Conservation (phyloP, 2,329 filamentous ascomycete species). For the Coniella lustricola region DNA sequence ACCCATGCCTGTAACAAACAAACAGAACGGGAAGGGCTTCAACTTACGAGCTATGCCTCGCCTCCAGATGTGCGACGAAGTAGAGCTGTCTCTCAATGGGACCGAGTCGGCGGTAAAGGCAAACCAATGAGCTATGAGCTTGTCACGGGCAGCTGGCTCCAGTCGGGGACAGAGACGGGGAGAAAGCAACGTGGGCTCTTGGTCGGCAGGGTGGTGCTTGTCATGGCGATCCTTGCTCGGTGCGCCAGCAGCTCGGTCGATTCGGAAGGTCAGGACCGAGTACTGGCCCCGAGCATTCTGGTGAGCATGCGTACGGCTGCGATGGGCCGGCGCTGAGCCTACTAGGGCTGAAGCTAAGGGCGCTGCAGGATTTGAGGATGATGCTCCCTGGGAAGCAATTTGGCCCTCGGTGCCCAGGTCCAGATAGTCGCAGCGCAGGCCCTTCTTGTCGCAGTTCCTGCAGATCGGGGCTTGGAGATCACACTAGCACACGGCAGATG, state of each 20-base stretch:
- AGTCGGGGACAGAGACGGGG: background rate
- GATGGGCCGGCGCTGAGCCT: background rate
- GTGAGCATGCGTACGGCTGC: background rate
- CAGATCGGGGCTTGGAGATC: constrained; percentile 3
- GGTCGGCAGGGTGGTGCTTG: background rate
- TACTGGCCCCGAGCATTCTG: background rate
- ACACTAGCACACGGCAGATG: background rate
- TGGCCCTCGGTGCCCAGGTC: background rate
- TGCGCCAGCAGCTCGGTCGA: background rate
- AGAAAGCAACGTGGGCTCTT: background rate
- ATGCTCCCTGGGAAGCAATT: background rate
- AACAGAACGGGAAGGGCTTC: too few species aligned
- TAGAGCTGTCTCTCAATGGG: too few species aligned
- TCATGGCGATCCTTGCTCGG: background rate
- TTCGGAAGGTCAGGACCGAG: background rate
- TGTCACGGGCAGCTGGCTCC: too few species aligned
- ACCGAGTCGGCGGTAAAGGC: too few species aligned
- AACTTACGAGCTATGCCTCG: too few species aligned
- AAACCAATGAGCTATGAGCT: too few species aligned
- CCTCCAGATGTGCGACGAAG: too few species aligned
- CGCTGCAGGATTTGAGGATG: background rate
- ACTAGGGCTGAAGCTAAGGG: background rate
- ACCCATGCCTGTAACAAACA: too few species aligned
- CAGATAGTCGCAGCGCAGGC: background rate
- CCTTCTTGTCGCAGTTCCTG: constrained; percentile 2